Evolutionary conservation across 2,329 filamentous ascomycete species (phyloP).

Genomic region (Nemania serpens): DNA sequence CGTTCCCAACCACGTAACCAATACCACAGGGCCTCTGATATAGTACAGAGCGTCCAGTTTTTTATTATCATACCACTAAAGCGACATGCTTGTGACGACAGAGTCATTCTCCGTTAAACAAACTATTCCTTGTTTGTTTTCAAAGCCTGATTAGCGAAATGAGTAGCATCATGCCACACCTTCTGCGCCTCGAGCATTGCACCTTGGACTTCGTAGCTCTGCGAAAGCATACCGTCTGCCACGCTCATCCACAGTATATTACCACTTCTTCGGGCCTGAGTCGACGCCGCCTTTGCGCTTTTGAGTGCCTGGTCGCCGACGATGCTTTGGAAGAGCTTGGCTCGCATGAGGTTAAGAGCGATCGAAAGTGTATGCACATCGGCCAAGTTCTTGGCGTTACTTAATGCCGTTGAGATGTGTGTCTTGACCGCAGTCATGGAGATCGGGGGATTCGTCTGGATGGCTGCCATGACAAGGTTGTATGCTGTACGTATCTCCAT

Average conservation of each 20-base stretch:
- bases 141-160: slow-evolving; percentile 37
- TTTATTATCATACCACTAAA: not conserved
- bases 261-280: slow-evolving; percentile 70
- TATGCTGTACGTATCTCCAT: slow-evolving; percentile 78
- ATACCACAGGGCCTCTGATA: slow-evolving; percentile 3
- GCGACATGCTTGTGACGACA: slow-evolving; percentile 10
- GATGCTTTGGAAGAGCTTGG: slow-evolving; percentile 78
- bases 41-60: slow-evolving; percentile 15
- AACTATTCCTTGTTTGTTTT: slow-evolving; percentile 28
- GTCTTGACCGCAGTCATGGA: slow-evolving; percentile 79
- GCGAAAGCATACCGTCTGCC: slow-evolving; percentile 75
- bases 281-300: slow-evolving; percentile 70
- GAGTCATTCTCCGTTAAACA: not conserved
- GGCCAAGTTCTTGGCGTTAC: slow-evolving; percentile 67
- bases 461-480: slow-evolving; percentile 73
- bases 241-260: slow-evolving; percentile 81
- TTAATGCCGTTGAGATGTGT: slow-evolving; percentile 74
- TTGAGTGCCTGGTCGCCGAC: slow-evolving; percentile 81
- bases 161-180: slow-evolving; percentile 36
- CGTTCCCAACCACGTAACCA: slow-evolving; percentile 7
- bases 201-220: slow-evolving; percentile 75
- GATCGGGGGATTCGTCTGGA: slow-evolving; percentile 63
- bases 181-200: slow-evolving; percentile 61
- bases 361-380: slow-evolving; percentile 85
- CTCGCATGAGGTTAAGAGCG: slow-evolving; percentile 83